Evolutionary conservation across 805 yeast genomes (phyloP), one percentile per base, ranked within the genome.

Genomic region (Saturnispora silvae): DNA sequence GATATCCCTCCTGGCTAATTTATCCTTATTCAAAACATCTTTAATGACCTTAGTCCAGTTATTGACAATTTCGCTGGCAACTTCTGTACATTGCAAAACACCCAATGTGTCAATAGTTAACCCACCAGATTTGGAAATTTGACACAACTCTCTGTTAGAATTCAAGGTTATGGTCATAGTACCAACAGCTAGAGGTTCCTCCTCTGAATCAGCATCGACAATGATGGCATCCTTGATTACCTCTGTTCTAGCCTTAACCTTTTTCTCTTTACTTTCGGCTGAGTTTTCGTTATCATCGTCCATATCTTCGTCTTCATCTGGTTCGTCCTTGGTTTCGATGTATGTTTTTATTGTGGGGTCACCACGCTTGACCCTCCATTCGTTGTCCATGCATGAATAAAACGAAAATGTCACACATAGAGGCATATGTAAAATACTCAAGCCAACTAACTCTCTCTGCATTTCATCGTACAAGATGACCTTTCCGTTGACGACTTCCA

Each of bases 61-160:
- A 38, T 73, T 76, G 7, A 84, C 92, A 23, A 77, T 67, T 3
- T 56, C 53, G 49, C 71, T 74, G 2, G 95, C 92, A 40, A 68
- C 63, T 40, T 70, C 71, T 23, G 81, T 70, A 53, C 92, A 79
- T 19, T 76, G 74, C 65, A 84, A 63, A 34, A 89, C 60, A 19
- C 70, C 62, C 26, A 68, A 51, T 0, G 92, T 84, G 50, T 83
- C 87, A 45, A 89, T 73, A 5, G 87, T 82, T 32, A 82, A 62
- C 0, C 95, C 96, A 35, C 97, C 98, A 23, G 86, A 82, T 52
- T 89, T 92, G 30, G 81, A 70, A 20, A 92, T 67, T 54, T 92
- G 98, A 34, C 95, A 87, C 6, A 92, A 64, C 51, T 92, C 98
- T 46, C 89, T 72, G 53, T 89, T 89, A 48, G 81, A 84, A 56